phyloP scores from a whole-genome alignment of 495 filamentous ascomycete genomes.

The Daldinia concentrica region DNA sequence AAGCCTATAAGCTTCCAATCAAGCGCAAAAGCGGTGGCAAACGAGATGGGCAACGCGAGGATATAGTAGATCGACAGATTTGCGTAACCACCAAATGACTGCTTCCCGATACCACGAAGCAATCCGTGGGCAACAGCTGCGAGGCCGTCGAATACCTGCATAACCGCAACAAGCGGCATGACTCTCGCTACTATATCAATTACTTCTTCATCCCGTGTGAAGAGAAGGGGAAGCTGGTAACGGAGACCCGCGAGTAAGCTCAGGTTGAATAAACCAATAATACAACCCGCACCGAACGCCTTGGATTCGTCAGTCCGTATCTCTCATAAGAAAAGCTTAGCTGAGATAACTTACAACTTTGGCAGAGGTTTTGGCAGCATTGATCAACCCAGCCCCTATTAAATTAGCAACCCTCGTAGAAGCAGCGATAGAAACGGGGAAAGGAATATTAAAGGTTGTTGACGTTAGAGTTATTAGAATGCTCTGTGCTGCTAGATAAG shows the following conservation, averaged over 20 bases:
- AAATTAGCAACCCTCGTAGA: slow-evolving; percentile 73
- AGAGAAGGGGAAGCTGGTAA: slow-evolving; percentile 75
- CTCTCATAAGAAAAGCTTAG: not conserved
- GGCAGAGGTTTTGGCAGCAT: slow-evolving; percentile 74
- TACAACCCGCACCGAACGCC: slow-evolving; percentile 66
- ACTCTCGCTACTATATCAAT: slow-evolving; percentile 74
- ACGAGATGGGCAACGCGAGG: slow-evolving; percentile 84
- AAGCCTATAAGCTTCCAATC: slow-evolving; percentile 78
- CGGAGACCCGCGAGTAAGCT: slow-evolving; percentile 70
- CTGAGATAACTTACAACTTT: slow-evolving; percentile 63
- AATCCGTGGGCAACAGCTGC: slow-evolving; percentile 83
- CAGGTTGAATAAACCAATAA: slow-evolving; percentile 81
- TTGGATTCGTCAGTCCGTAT: slow-evolving; percentile 38
- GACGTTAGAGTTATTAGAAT: slow-evolving; percentile 63
- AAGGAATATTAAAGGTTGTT: slow-evolving; percentile 68
- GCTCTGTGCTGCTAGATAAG: slow-evolving; percentile 71
- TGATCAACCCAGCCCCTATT: slow-evolving; percentile 73
- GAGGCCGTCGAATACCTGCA: slow-evolving; percentile 87
- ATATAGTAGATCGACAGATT: slow-evolving; percentile 86
- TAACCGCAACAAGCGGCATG: slow-evolving; percentile 81
- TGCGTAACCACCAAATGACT: slow-evolving; percentile 88
- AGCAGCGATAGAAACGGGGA: slow-evolving; percentile 68
- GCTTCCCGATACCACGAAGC: slow-evolving; percentile 82
- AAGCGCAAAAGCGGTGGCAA: slow-evolving; percentile 76
- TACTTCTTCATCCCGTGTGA: slow-evolving; percentile 83